These are phyloP conservation scores for Eremomyces bilateralis DNA, from an alignment of 495 filamentous ascomycete species.

Conservation along the genomic window DNA sequence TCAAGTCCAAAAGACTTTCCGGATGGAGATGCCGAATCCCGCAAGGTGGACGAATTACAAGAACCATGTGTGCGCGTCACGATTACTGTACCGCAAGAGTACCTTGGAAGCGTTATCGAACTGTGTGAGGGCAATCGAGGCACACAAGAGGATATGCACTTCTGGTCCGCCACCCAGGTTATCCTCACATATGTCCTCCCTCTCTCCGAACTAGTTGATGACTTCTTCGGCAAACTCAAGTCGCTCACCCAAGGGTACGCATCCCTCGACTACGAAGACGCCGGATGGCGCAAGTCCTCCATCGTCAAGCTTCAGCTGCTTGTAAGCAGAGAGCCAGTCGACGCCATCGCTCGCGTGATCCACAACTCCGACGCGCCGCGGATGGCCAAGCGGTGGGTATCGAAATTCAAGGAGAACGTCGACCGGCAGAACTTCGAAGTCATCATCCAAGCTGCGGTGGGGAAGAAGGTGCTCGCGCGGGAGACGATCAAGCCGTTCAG, in stretches of 20 bases:
- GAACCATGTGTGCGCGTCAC: constrained; percentile 78
- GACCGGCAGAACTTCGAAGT: constrained; percentile 92
- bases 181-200: constrained; percentile 87
- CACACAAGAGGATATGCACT: constrained; percentile 62
- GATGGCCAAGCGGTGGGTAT: constrained; percentile 69
- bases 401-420: constrained; percentile 92
- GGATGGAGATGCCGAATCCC: constrained; percentile 37
- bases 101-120: constrained; percentile 82
- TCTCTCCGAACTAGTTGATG: constrained; percentile 72
- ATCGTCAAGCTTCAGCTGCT: constrained; percentile 81
- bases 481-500: constrained; percentile 94
- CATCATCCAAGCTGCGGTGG: constrained; percentile 78
- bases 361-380: constrained; percentile 57
- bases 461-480: constrained; percentile 63
- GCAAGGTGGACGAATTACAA: constrained; percentile 40
- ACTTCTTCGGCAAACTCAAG: constrained; percentile 95
- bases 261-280: constrained; percentile 86
- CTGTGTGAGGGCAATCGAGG: constrained; percentile 82
- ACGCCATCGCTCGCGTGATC: constrained; percentile 80
- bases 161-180: constrained; percentile 86
- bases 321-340: constrained; percentile 82
- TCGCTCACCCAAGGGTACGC: constrained; percentile 67
- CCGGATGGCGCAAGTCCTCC: constrained; percentile 57
- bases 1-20: constrained; percentile 77
- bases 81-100: constrained; percentile 82